Evolutionary conservation across 345 rosid species (phyloP), one percentile per base, ranked within the genome.

Genomic region (Eucalyptus erythrocorys): DNA sequence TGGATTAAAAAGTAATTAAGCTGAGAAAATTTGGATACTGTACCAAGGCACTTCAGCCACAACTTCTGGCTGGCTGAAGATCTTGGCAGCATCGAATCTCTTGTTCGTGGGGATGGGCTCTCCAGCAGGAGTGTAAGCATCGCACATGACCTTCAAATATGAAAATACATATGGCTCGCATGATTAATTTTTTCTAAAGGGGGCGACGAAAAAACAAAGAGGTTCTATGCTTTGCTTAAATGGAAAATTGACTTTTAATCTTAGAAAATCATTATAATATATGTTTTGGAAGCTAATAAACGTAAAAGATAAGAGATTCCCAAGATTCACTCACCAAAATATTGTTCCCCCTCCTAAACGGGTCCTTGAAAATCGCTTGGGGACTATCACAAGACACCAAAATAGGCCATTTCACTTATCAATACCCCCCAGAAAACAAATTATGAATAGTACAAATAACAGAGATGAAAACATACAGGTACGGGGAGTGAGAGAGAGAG

Each of bases 51-150:
- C 91, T 53, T 91, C 90, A 27, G 87, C 88, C 14, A 21, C 87
- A n/a, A 91, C 91, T 34, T 61, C 91, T 26, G 90, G 91, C 40
- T 90, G 30, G 79, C 93, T 87, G 85, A 91, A 91, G 50, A 91
- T 76, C 57, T 91, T 86, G 84, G 91, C 93, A 76, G 93, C 93
- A 80, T 57, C 10, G 87, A n/a, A 53, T 48, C 93, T 90, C 64
- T 91, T 91, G 88, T 91, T 91, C 27, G 92, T 91, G 8, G 92
- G 91, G 47, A 91, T 86, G 30, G 92, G 91, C 86, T 89, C 91
- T 13, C 92, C 92, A 66, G 90, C 90, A 26, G 91, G 91, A 27
- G 90, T 91, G 55, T 91, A 91, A 7, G 92, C 86, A 87, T 91
- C 92, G 40, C 92, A 91, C 89, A 91, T 91, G 68, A 89, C 92